Evolutionary conservation across 495 filamentous ascomycete genomes (phyloP).

Genomic region (Penicillium manginii): DNA sequence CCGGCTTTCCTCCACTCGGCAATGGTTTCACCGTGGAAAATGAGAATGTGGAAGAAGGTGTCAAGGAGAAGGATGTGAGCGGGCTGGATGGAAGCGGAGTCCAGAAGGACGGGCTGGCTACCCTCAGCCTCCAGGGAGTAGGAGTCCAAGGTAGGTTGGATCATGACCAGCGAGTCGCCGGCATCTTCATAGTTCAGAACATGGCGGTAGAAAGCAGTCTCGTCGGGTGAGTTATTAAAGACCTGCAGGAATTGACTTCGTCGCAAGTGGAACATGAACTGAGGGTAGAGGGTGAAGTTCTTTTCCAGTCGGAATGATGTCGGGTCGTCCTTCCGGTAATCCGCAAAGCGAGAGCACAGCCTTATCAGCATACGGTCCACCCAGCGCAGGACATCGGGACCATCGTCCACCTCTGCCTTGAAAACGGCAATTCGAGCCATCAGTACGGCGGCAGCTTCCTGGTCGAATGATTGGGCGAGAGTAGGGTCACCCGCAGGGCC

Average conservation of each 20-base stretch:
- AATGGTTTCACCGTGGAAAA: slow-evolving; percentile 97
- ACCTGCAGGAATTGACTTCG: slow-evolving; percentile 98
- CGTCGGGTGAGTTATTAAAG: slow-evolving; percentile 99
- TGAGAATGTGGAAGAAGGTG: slow-evolving; percentile 99
- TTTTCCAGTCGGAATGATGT: slow-evolving; percentile 98
- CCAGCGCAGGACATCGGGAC: slow-evolving; percentile 98
- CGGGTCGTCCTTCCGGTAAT: slow-evolving; percentile 98
- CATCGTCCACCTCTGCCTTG: slow-evolving; percentile 98
- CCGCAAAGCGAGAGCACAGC: slow-evolving; percentile 93
- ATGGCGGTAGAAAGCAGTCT: slow-evolving; percentile 98
- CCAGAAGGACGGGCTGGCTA: slow-evolving; percentile 85
- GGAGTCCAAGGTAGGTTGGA: slow-evolving; percentile 96
- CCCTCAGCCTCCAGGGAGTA: slow-evolving; percentile 97
- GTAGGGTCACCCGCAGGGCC: slow-evolving; percentile 97
- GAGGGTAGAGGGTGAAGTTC: slow-evolving; percentile 98
- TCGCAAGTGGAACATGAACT: slow-evolving; percentile 99
- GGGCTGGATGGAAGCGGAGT: slow-evolving; percentile 94
- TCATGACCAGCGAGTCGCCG: slow-evolving; percentile 96
- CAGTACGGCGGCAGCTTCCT: slow-evolving; percentile 95
- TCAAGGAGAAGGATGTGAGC: slow-evolving; percentile 94
- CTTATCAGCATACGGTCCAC: slow-evolving; percentile 99
- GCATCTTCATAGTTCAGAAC: slow-evolving; percentile 98
- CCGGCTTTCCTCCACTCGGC: slow-evolving; percentile 98
- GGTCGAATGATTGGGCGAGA: slow-evolving; percentile 96
- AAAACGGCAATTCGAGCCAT: slow-evolving; percentile 99